A percentile compares a stretch with the other conserved stretches of the same genome.
Conservation (phyloP, 345 rosid species). For the Arabidopsis suecica region DNA sequence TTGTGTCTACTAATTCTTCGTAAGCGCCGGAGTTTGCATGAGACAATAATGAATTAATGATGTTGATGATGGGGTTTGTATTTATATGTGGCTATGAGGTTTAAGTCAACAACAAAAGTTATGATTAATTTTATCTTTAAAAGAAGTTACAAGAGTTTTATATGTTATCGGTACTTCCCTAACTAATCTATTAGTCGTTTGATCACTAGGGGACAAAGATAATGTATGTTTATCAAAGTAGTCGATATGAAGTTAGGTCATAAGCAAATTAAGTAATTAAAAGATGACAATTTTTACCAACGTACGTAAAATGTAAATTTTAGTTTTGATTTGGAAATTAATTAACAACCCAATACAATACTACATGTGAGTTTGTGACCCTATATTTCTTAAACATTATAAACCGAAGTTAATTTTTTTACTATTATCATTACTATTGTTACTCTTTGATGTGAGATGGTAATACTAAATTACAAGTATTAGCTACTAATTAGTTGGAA, state of each 20-base stretch:
- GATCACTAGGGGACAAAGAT: conserved; percentile 7
- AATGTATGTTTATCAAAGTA: conserved; percentile 23
- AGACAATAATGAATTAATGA: not conserved
- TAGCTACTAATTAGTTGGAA: not conserved
- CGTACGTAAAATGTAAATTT: conserved; percentile 2
- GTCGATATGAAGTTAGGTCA: conserved; percentile 30
- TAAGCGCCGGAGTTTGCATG: conserved; percentile 34
- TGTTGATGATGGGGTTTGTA: not conserved
- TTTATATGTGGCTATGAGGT: conserved; percentile 23
- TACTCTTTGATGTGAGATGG: not conserved
- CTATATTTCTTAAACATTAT: not conserved
- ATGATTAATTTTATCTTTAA: not conserved
- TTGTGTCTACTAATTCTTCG: not conserved
- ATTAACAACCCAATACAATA: not conserved
- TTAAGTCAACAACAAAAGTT: conserved; percentile 28
- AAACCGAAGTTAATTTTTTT: not conserved
- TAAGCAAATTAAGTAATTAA: not conserved
- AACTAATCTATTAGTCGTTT: not conserved
- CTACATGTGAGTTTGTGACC: not conserved
- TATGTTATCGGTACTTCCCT: conserved; percentile 1
- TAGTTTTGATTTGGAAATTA: not conserved
- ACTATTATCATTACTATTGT: not conserved
- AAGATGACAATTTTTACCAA: not conserved
- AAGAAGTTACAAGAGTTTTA: conserved; percentile 13
- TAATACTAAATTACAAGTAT: not conserved